Evolutionary conservation across 1,284 basidiomycete genomes (phyloP).

Genomic region (Cryptococcus floricola): DNA sequence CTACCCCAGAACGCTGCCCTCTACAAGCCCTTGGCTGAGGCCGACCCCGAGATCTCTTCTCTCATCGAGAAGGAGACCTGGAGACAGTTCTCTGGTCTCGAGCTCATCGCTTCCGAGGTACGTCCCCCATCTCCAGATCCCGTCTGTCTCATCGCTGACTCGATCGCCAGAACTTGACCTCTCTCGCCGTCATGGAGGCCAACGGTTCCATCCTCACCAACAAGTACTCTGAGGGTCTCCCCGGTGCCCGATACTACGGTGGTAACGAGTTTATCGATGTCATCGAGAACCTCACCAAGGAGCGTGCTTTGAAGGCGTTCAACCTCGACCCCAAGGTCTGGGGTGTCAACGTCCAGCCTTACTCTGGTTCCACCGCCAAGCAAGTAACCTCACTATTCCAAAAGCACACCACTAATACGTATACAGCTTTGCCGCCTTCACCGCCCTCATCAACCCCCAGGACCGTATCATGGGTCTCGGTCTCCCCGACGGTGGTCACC

Average conservation of each 20-base stretch:
- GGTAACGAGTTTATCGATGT: conserved; percentile 97
- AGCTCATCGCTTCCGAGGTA: conserved; percentile 53
- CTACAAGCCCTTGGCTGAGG: conserved; percentile 80
- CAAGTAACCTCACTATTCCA: conserved; percentile 44
- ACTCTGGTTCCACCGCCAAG: conserved; percentile 93
- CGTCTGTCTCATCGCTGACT: too few species aligned
- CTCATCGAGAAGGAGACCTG: conserved; percentile 99
- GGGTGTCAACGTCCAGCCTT: conserved; percentile 99
- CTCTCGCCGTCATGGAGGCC: conserved; percentile 90
- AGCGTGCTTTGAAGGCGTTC: conserved; percentile 94
- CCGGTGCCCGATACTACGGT: conserved; percentile 94
- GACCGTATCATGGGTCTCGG: conserved; percentile 99
- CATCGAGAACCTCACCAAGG: conserved; percentile 89
- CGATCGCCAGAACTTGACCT: conserved; percentile 78
- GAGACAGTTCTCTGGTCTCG: conserved; percentile 95
- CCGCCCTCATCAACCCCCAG: conserved; percentile 93
- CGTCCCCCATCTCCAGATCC: conserved; percentile 16
- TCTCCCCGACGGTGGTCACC: conserved; percentile 95
- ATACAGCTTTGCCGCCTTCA: conserved; percentile 89
- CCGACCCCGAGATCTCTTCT: conserved; percentile 90
- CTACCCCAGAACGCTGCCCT: conserved; percentile 75
- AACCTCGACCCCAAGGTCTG: conserved; percentile 84
- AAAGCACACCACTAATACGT: conserved; percentile 1
- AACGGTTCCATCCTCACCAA: conserved; percentile 99
- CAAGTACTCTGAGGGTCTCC: conserved; percentile 96